Base-by-base conservation (phyloP, 2,329 filamentous ascomycete genomes). In the Aspergillus amoenus region DNA sequence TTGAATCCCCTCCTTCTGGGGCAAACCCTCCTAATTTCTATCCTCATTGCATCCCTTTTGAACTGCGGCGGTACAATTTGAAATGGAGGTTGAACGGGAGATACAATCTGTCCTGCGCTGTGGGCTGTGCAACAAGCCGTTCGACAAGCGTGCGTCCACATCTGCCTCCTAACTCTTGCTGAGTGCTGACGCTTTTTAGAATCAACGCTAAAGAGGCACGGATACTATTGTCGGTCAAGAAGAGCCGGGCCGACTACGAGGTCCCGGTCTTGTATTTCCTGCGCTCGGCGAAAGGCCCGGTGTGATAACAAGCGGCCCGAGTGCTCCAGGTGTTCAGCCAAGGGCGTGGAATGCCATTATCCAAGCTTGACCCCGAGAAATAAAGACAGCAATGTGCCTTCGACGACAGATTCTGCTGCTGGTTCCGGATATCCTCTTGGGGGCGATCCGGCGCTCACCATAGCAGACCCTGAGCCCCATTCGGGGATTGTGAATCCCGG, bases 141-240 rank as follows among this genome's bases (percentile, higher is more conserved):
- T 52, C 40, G 27, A 52, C 22, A 52, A 52, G 40, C 39, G 49
- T 52, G 39, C 21, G 40, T 43, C 17, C 9, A n/a, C 30, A 15
- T 30, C n/a, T 15, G 18, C 22, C 34, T 5, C n/a, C n/a, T 17
- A 13, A 11, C 11, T n/a, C 15, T 27, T 9, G 12, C 21, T 5
- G 37, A 21, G 2, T 51, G 15, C 9, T 51, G 8, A 47, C 27
- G 34, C 11, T 30, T 17, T 42, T 8, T 55, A 78, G 76, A 69
- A 45, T 70, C 76, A 8, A 76, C 76, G 9, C 58, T 78, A 57
- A 78, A 77, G 62, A 73, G 77, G 66, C 76, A 79, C 68, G 72
- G 72, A 44, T 79, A 78, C 59, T 78, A 79, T 42, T 79, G 76
- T 61, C 75, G 76, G 18, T 76, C 75, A 64, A 67, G 73, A 59